Conservation (phyloP, 371 early-diverging fungal genomes). For the Thermomucor indicae-seudaticae region DNA sequence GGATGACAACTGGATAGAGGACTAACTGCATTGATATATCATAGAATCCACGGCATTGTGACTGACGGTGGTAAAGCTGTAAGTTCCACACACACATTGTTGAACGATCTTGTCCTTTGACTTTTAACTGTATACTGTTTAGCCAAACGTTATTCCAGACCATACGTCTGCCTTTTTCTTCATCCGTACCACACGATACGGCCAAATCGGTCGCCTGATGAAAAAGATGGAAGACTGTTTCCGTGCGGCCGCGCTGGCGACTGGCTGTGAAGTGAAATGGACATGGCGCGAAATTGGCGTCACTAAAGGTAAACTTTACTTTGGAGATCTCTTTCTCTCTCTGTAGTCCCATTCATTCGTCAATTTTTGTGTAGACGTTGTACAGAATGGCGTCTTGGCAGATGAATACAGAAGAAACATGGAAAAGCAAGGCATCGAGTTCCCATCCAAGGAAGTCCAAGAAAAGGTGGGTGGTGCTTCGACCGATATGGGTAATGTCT, state of each 20-base stretch:
- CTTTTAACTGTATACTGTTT: constrained; percentile 31
- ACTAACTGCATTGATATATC: background rate
- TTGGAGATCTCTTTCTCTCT: background rate
- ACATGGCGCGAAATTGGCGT: constrained; percentile 48
- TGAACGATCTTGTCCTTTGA: background rate
- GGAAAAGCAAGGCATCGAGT: constrained; percentile 36
- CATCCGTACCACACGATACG: constrained; percentile 52
- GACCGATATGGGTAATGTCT: constrained; percentile 81
- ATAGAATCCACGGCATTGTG: constrained; percentile 67
- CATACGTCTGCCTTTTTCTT: constrained; percentile 57
- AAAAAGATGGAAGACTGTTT: constrained; percentile 53
- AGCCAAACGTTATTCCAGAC: constrained; percentile 60
- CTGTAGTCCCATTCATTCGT: background rate
- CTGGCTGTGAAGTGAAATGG: constrained; percentile 68
- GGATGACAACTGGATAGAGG: background rate
- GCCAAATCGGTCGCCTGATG: constrained; percentile 46
- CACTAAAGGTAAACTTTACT: constrained; percentile 22
- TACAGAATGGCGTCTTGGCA: constrained; percentile 57
- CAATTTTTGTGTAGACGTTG: constrained; percentile 25
- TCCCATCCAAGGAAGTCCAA: constrained; percentile 35
- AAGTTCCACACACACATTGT: constrained; percentile 67
- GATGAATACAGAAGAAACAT: constrained; percentile 55
- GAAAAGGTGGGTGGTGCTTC: constrained; percentile 46
- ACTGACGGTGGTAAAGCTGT: constrained; percentile 49
- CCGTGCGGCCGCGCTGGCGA: constrained; percentile 66